Percentiles rank a stretch among this genome's conserved stretches.
phyloP scores from a whole-genome alignment of 2,329 filamentous ascomycete species.

The Aspergillus neoniger region DNA sequence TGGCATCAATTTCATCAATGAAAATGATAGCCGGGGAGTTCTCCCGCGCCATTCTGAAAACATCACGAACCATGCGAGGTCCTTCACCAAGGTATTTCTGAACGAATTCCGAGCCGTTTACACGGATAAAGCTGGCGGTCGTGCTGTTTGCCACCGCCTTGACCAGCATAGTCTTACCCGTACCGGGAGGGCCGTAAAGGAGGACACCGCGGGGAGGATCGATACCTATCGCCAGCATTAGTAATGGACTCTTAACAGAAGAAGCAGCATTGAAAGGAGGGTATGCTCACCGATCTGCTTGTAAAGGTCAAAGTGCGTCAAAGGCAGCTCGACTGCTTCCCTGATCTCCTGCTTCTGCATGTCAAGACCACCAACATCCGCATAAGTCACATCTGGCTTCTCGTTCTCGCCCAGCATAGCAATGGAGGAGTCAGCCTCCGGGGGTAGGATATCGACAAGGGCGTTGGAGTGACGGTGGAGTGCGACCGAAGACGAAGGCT shows the following conservation, averaged over 20 bases:
- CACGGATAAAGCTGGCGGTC: conserved; percentile 96
- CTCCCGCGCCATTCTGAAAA: conserved; percentile 98
- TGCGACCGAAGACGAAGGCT: conserved; percentile 95
- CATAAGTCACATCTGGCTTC: conserved; percentile 98
- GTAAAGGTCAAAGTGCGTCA: conserved; percentile 98
- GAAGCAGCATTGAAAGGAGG: no score
- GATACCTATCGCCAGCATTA: conserved; percentile 57
- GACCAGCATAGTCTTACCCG: conserved; percentile 95
- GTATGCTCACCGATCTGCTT: conserved; percentile 77
- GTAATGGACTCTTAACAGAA: neutral
- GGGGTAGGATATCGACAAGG: conserved; percentile 96
- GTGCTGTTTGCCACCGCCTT: conserved; percentile 99
- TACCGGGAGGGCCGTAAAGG: conserved; percentile 92
- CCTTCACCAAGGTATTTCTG: conserved; percentile 98
- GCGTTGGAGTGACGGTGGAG: conserved; percentile 98
- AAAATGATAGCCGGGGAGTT: conserved; percentile 99
- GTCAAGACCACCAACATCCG: conserved; percentile 93
- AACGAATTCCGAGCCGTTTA: conserved; percentile 97
- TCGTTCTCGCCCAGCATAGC: conserved; percentile 96
- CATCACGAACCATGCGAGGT: conserved; percentile 97
- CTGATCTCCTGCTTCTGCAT: conserved; percentile 99
- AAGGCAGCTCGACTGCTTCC: conserved; percentile 92
- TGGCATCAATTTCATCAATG: conserved; percentile 98
- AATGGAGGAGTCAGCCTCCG: conserved; percentile 97
- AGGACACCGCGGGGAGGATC: conserved; percentile 95